Base-by-base conservation (phyloP, 352 stramenopile species). In the Globisporangium alternatum region DNA sequence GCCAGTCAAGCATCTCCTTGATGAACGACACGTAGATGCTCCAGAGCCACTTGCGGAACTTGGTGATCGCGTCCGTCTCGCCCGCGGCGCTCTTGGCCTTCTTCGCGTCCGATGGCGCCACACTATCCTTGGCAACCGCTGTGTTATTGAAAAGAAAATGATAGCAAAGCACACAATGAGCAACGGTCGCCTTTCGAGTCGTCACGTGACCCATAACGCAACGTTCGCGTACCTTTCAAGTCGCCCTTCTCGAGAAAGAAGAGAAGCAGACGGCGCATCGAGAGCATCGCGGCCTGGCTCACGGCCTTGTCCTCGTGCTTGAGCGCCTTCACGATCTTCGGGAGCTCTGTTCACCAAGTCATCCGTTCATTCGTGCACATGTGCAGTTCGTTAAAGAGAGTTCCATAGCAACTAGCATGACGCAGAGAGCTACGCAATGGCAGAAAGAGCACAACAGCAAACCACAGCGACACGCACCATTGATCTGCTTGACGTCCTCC, bases 231-330 rank as follows among this genome's bases (percentile, higher is more conserved):
- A 71, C 67, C 70, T 52, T 74, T 80, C 22, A 97, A 70, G 41
- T 96, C 86, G 51, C 89, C 87, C 52, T 93, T 91, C 28, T 94
- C 85, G 21, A 90, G 59, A 58, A 96, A 95, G 67, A 89, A 93
- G 22, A 94, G 61, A 30, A 97, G 76, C 65, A 94, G 31, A 10
- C 86, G 81, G 13, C 89, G 78, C 72, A 91, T 81, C 41, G 84
- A 88, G 61, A 90, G 81, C 86, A 96, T 89, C 21, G 88, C 84
- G 2, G 83, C 77, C 60, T 91, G 82, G 15, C 75, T 81, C 25
- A 92, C 74, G 6, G 83, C 64, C 67, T 90, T 92, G 79, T 94
- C 81, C 15, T 74, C 76, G 60, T 86, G 62, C 43, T 92, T 79
- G 47, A 96, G 71, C 30, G 72, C 77, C 67, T 89, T 91, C 48